phyloP scores from a whole-genome alignment of 1,284 basidiomycete species.

The Cutaneotrichosporon cutaneum region DNA sequence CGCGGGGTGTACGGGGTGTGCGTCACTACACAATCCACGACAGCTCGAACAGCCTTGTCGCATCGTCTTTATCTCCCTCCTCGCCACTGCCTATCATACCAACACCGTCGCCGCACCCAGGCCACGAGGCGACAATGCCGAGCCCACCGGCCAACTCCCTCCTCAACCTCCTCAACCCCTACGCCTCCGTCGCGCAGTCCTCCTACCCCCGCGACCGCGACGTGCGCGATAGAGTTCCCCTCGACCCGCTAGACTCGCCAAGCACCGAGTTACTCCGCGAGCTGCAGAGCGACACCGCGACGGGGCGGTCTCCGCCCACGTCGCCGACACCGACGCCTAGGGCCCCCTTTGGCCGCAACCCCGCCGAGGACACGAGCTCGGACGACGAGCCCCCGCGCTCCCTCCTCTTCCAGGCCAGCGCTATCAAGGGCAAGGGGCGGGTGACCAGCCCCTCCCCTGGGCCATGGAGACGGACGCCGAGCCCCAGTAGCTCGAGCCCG shows the following conservation, averaged over 20 bases:
- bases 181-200: conserved; percentile 66
- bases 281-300: conserved; percentile 32
- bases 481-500: conserved; percentile 12
- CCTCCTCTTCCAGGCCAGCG: conserved; percentile 32
- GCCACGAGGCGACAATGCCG: conserved; percentile 15
- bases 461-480: conserved; percentile 22
- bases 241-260: conserved; percentile 36
- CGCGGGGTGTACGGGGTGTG: too few species aligned
- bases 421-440: conserved; percentile 5
- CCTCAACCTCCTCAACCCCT: conserved; percentile 77
- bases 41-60: neutral
- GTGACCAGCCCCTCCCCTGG: conserved; percentile 9
- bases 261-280: conserved; percentile 46
- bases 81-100: neutral
- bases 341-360: conserved; percentile 9
- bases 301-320: conserved; percentile 13
- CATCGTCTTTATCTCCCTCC: neutral
- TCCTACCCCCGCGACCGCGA: conserved; percentile 59
- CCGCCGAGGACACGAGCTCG: conserved; percentile 14
- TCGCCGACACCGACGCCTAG: conserved; percentile 27
- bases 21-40: neutral
- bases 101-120: neutral
- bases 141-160: conserved; percentile 54
- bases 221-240: neutral
- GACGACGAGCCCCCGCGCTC: conserved; percentile 40